phyloP scores from a whole-genome alignment of 768 basidiomycete species.

The Mycena metata region DNA sequence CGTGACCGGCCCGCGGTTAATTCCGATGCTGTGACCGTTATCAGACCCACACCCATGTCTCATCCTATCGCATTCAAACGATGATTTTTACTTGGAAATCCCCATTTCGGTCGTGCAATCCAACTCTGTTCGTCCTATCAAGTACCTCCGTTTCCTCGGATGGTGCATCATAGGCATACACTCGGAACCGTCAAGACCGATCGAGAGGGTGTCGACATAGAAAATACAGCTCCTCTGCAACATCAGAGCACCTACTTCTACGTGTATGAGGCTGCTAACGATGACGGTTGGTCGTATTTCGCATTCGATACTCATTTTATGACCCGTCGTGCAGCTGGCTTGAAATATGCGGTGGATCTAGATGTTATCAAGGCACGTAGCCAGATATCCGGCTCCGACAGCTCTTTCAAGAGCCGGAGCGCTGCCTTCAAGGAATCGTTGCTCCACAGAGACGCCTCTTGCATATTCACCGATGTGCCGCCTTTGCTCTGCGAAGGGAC shows the following conservation, averaged over 20 bases:
- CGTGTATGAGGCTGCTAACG: conserved; percentile 24
- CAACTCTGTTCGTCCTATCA: conserved; percentile 26
- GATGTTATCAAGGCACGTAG: conserved; percentile 22
- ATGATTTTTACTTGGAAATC: conserved; percentile 24
- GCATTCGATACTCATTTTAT: not conserved
- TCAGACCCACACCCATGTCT: too few species aligned
- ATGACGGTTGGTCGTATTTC: conserved; percentile 9
- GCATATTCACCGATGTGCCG: conserved; percentile 20
- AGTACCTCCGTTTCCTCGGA: conserved; percentile 26
- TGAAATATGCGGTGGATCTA: conserved; percentile 28
- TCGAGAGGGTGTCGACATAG: too few species aligned
- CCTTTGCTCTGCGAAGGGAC: conserved; percentile 17
- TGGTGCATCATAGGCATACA: conserved; percentile 31
- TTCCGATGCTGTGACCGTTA: too few species aligned
- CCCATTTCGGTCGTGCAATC: conserved; percentile 14
- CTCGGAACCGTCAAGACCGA: conserved; percentile 21
- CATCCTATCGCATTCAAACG: conserved; percentile 27
- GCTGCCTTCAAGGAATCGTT: conserved; percentile 6
- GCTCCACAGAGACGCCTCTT: conserved; percentile 15
- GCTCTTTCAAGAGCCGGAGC: not conserved
- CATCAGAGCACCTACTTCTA: conserved; percentile 14
- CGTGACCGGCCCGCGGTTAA: too few species aligned
- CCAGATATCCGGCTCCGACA: conserved; percentile 9
- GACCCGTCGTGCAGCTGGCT: conserved; percentile 20
- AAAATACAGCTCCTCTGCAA: not conserved